A percentile compares a stretch with the other conserved stretches of the same genome.
Conservation (phyloP, 2,329 filamentous ascomycete genomes). For the Penicillium sumatraense region DNA sequence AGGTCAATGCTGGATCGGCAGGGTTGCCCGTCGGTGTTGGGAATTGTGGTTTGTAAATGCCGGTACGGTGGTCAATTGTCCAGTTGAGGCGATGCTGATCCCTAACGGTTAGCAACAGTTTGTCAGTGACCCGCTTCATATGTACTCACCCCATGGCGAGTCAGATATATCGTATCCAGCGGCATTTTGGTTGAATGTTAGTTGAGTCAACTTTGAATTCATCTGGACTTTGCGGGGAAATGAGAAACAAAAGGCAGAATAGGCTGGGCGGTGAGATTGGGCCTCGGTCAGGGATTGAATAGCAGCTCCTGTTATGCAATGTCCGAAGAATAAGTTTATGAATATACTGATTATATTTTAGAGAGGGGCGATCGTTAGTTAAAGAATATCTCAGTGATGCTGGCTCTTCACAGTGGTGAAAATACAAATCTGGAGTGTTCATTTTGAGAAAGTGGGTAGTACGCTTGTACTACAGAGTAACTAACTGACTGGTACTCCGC, state of each 20-base stretch:
- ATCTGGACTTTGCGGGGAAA: slow-evolving; percentile 22
- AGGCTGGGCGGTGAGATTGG: slow-evolving; percentile 16
- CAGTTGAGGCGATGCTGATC: slow-evolving; percentile 85
- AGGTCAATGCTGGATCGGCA: slow-evolving; percentile 83
- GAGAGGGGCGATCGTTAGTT: too few relatives aligned
- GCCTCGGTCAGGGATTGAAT: slow-evolving; percentile 16
- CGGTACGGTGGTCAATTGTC: slow-evolving; percentile 80
- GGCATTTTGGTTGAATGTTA: slow-evolving; percentile 54
- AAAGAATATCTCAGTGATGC: too few relatives aligned
- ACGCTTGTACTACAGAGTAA: too few relatives aligned
- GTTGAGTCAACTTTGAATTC: neutral
- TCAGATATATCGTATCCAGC: slow-evolving; percentile 73
- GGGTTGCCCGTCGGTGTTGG: slow-evolving; percentile 85
- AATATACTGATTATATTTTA: too few relatives aligned
- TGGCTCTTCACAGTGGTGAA: too few relatives aligned
- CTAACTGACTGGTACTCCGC: too few relatives aligned
- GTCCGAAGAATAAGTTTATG: neutral
- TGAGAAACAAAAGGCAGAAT: slow-evolving; percentile 15
- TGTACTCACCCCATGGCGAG: slow-evolving; percentile 72
- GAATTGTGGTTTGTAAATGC: slow-evolving; percentile 74
- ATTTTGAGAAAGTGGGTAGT: too few relatives aligned
- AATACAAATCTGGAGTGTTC: too few relatives aligned
- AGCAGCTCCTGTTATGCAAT: neutral
- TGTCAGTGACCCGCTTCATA: neutral
- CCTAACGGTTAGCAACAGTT: neutral